Evolutionary conservation across 495 filamentous ascomycete species (phyloP), one percentile per base, ranked within the genome.

Genomic region (Paragyromitra xinjiangensis): DNA sequence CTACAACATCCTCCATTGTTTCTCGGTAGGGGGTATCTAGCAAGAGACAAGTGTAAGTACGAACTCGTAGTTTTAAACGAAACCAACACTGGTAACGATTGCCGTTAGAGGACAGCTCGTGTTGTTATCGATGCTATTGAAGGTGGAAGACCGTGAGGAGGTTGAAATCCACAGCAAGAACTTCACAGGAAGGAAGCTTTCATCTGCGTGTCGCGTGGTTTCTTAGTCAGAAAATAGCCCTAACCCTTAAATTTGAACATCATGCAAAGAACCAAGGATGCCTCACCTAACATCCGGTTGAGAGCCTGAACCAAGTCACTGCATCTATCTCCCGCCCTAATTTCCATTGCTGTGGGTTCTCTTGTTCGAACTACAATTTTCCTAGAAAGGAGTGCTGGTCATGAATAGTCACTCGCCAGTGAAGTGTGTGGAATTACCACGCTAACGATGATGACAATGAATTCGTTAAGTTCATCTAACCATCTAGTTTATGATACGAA

Each of bases 1-100:
- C 85, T 64, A 88, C 84, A 40, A 87, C 83, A 62, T 82, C 80
- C 24, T 76, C 70, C 74, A 77, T 77, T 59, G 40, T 16, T 50
- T 66, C 50, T 26, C 14, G 14, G 40, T 55, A 24, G n/a, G 14
- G 9, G 8, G 24, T 40, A 29, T 39, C 34, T n/a, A 48, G 55
- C 22, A 34, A 59, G 22, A 55, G 34, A 29, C 39, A 24, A 44
- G 16, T 53, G 34, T 22, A 24, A 44, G 19, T 71, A 64, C 19
- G 40, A 22, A 40, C 56, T 55, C 40, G 12, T 6, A 37, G 55
- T 7, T 37, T 34, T 34, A 34, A 34, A 34, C 29, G 4, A 34
- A 34, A 34, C 29, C 8, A 69, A 44, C 42, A 22, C 34, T 37
- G 37, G 66, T 8, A 59, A 44, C 45, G 24, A 37, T 69, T 29